phyloP scores from a whole-genome alignment of 805 yeast species.

The Tetrapisispora nanseiensis region DNA sequence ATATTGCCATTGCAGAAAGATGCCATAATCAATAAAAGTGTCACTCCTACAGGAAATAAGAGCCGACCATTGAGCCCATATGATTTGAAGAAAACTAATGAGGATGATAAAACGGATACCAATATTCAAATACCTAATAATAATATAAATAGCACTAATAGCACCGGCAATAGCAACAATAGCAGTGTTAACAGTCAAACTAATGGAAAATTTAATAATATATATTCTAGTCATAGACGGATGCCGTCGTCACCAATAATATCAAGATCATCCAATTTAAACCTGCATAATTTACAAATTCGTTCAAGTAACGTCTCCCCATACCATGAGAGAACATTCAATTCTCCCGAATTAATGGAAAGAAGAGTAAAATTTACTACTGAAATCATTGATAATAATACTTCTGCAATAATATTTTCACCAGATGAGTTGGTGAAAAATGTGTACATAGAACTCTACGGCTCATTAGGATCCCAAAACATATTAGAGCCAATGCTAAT shows the following conservation, averaged over 20 bases:
- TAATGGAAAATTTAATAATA: neutral
- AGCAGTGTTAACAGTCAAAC: neutral
- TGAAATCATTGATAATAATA: slow-evolving; percentile 7
- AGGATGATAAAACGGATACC: neutral
- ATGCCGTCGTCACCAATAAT: neutral
- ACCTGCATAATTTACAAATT: neutral
- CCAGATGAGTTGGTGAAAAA: slow-evolving; percentile 24
- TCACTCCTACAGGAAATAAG: neutral
- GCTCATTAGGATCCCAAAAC: slow-evolving; percentile 17
- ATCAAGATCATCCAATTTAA: neutral
- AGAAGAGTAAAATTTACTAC: slow-evolving; percentile 7
- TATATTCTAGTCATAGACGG: neutral
- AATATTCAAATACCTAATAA: neutral
- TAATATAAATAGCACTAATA: neutral
- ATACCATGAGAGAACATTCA: neutral
- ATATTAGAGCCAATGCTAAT: slow-evolving; percentile 21
- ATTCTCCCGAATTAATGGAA: neutral
- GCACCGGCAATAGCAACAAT: neutral
- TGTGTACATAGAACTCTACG: slow-evolving; percentile 20
- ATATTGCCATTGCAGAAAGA: neutral
- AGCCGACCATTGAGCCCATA: neutral
- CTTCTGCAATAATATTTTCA: slow-evolving; percentile 13
- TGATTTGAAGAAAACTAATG: neutral
- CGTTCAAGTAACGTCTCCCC: neutral
- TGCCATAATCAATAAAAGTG: neutral